Evolutionary conservation across 768 basidiomycete species (phyloP).

Genomic region (Mycena indigotica): DNA sequence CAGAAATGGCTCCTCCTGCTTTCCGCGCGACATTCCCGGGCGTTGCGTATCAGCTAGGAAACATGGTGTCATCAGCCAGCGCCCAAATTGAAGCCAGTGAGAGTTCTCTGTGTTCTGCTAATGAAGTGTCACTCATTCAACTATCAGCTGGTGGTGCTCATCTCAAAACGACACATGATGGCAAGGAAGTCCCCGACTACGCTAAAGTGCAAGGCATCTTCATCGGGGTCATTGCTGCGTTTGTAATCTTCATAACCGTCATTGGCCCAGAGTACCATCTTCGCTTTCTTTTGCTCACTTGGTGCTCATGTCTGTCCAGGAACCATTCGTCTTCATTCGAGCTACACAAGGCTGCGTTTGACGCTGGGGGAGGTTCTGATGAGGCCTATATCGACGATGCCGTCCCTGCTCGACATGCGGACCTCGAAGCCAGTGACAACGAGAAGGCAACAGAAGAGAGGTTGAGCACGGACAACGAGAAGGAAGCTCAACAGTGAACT

Average conservation of each 20-base stretch:
- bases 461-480: constrained; percentile 20
- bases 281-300: not conserved
- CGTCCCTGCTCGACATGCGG: constrained; percentile 6
- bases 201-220: constrained; percentile 86
- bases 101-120: too few relatives aligned
- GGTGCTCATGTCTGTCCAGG: constrained; percentile 32
- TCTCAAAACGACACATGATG: constrained; percentile 54
- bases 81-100: constrained; percentile 61
- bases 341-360: constrained; percentile 75
- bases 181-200: constrained; percentile 60
- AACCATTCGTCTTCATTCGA: constrained; percentile 85
- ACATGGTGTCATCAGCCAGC: constrained; percentile 64
- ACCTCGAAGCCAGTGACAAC: constrained; percentile 5
- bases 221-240: constrained; percentile 79
- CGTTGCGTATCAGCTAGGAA: constrained; percentile 61
- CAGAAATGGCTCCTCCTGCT: constrained; percentile 69
- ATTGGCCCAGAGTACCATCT: constrained; percentile 62
- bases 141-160: constrained; percentile 67
- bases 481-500: too few relatives aligned
- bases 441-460: constrained; percentile 23
- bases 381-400: constrained; percentile 31
- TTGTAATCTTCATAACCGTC: constrained; percentile 72
- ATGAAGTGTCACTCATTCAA: too few relatives aligned
- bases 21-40: constrained; percentile 74
- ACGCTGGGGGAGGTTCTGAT: constrained; percentile 66